A percentile compares a stretch with the other conserved stretches of the same genome.
These are phyloP conservation scores for Cornus controversa DNA, from an alignment of 148 eudicot species.

Conservation along the genomic window DNA sequence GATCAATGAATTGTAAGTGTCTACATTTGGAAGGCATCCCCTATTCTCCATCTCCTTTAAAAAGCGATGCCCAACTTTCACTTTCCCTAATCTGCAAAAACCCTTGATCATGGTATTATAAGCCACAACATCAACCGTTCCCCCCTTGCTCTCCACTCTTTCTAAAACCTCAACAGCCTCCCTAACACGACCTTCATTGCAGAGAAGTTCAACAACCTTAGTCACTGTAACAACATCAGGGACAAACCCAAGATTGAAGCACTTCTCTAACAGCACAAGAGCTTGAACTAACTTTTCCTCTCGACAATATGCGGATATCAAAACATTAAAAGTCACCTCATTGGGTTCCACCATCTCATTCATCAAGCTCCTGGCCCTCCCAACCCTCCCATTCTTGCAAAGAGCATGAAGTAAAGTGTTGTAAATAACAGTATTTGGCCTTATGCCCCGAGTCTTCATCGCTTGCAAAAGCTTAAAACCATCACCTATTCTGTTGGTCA, in stretches of 20 bases:
- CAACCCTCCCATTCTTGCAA: constrained; percentile 85
- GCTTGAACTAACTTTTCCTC: constrained; percentile 73
- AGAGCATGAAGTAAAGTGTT: constrained; percentile 84
- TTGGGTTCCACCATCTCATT: constrained; percentile 63
- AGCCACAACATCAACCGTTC: constrained; percentile 70
- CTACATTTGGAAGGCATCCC: constrained; percentile 76
- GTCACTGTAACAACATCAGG: constrained; percentile 76
- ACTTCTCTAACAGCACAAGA: constrained; percentile 72
- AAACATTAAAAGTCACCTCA: constrained; percentile 67
- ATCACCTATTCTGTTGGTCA: constrained; percentile 84
- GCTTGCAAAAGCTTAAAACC: constrained; percentile 79
- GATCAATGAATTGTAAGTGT: constrained; percentile 72
- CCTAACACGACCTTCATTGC: constrained; percentile 51
- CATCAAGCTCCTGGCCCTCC: constrained; percentile 96
- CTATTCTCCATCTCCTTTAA: constrained; percentile 86
- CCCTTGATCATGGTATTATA: constrained; percentile 81
- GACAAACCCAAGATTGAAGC: constrained; percentile 56
- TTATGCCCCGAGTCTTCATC: constrained; percentile 57
- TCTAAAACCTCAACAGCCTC: constrained; percentile 84
- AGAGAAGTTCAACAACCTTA: constrained; percentile 59
- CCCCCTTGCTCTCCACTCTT: constrained; percentile 62
- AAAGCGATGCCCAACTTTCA: constrained; percentile 51
- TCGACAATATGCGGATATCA: constrained; percentile 81
- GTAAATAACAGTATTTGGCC: constrained; percentile 61
- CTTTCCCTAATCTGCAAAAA: constrained; percentile 59